phyloP scores from a whole-genome alignment of 108 stramenopile species.

The Nitzschia putrida region DNA sequence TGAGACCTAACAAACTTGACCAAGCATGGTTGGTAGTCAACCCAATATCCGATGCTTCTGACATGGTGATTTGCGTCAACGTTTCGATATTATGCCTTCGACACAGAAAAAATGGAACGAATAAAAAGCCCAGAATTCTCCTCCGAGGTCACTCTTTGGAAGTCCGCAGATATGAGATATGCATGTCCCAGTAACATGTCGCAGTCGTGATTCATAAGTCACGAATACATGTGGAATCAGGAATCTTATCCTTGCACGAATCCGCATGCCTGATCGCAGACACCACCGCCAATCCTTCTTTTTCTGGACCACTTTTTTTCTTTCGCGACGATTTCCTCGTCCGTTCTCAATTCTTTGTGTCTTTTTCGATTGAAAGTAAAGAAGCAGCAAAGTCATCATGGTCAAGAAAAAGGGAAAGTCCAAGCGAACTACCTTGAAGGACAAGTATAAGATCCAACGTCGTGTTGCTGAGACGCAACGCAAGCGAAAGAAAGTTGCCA shows the following conservation, averaged over 20 bases:
- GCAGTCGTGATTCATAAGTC: too few species aligned
- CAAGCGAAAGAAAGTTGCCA: conserved; percentile 89
- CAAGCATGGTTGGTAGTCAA: neutral
- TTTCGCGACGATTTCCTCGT: too few species aligned
- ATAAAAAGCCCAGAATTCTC: too few species aligned
- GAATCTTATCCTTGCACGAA: neutral
- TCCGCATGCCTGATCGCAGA: neutral
- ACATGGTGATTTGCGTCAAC: too few species aligned
- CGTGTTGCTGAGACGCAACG: conserved; percentile 93
- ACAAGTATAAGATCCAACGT: conserved; percentile 95
- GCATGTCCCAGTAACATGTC: too few species aligned
- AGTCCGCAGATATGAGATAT: too few species aligned
- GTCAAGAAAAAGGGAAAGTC: conserved; percentile 98
- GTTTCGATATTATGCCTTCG: too few species aligned
- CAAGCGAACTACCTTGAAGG: conserved; percentile 94
- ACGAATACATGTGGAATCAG: conserved; percentile 6
- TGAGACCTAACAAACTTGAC: conserved; percentile 16
- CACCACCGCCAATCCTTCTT: conserved; percentile 23
- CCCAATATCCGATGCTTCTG: too few species aligned
- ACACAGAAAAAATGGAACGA: too few species aligned
- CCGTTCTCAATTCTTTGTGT: too few species aligned
- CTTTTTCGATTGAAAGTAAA: too few species aligned
- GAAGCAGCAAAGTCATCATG: conserved; percentile 54
- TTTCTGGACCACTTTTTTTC: neutral
- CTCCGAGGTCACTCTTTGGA: too few species aligned